These are phyloP conservation scores for Saposhnikovia divaricata DNA, from an alignment of 129 eudicot species.

Conservation along the genomic window DNA sequence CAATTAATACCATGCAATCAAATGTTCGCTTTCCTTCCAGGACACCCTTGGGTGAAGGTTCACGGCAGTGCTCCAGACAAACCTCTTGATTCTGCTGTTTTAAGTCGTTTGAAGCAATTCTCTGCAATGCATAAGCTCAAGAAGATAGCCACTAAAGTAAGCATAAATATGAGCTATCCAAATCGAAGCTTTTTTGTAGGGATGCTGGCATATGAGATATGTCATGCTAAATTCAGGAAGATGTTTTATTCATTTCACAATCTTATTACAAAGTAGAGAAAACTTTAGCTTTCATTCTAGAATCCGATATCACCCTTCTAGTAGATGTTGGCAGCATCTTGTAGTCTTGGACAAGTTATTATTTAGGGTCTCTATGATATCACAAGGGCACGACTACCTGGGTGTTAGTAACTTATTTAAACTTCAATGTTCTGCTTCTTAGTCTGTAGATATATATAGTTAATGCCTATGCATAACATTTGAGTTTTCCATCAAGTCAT, in stretches of 20 bases:
- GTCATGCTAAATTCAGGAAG: neutral
- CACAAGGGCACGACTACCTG: neutral
- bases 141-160: conserved; percentile 78
- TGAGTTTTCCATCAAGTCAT: neutral
- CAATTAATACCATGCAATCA: neutral
- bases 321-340: neutral
- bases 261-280: neutral
- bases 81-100: conserved; percentile 79
- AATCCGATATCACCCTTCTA: neutral
- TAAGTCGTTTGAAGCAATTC: conserved; percentile 82
- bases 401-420: too few relatives aligned
- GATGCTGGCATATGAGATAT: neutral
- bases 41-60: conserved; percentile 86
- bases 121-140: conserved; percentile 89
- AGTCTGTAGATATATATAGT: neutral
- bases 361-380: neutral
- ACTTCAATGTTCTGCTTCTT: neutral
- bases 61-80: conserved; percentile 77
- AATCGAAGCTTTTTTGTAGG: neutral
- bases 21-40: conserved; percentile 25
- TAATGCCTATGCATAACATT: neutral
- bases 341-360: neutral
- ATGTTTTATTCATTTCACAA: neutral
- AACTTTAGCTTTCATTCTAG: neutral
- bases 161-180: conserved; percentile 10